These are phyloP conservation scores for Seminavis robusta DNA, from an alignment of 108 stramenopile genomes.

Conservation along the genomic window DNA sequence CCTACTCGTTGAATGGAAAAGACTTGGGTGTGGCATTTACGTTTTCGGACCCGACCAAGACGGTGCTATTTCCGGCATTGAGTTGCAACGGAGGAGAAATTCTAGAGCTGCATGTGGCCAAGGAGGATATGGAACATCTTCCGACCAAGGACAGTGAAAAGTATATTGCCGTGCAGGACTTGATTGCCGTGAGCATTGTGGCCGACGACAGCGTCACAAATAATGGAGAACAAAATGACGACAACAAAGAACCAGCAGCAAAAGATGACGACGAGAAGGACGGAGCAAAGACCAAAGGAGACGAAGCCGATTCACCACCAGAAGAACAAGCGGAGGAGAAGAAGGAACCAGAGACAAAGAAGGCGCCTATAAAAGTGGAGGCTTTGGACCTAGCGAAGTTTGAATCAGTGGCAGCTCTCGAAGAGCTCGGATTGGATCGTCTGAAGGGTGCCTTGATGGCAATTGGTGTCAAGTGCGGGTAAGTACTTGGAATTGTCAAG, in stretches of 20 bases:
- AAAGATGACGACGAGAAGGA: no score
- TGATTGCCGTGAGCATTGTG: not conserved
- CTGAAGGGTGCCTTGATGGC: constrained; percentile 83
- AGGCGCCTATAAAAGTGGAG: constrained; percentile 6
- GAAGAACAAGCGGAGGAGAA: constrained; percentile 9
- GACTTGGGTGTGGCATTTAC: constrained; percentile 63
- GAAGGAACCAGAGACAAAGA: constrained; percentile 1
- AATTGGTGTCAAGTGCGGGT: constrained; percentile 89
- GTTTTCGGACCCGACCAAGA: not conserved
- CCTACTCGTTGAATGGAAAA: constrained; percentile 68
- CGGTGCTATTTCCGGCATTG: constrained; percentile 52
- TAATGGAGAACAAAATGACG: not conserved
- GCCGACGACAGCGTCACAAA: constrained; percentile 1
- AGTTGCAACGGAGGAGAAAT: constrained; percentile 75
- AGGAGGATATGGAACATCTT: constrained; percentile 34
- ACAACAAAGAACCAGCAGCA: not conserved
- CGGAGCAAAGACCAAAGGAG: no score
- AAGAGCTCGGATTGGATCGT: constrained; percentile 79
- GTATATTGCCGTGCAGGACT: constrained; percentile 14
- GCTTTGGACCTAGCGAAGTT: constrained; percentile 51
- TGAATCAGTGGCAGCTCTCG: constrained; percentile 46
- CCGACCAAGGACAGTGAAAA: constrained; percentile 22
- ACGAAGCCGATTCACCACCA: constrained; percentile 14
- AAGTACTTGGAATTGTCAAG: constrained; percentile 1
- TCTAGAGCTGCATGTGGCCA: constrained; percentile 47